Conservation (phyloP, 495 filamentous ascomycete species). For the Annulohypoxylon stygium region DNA sequence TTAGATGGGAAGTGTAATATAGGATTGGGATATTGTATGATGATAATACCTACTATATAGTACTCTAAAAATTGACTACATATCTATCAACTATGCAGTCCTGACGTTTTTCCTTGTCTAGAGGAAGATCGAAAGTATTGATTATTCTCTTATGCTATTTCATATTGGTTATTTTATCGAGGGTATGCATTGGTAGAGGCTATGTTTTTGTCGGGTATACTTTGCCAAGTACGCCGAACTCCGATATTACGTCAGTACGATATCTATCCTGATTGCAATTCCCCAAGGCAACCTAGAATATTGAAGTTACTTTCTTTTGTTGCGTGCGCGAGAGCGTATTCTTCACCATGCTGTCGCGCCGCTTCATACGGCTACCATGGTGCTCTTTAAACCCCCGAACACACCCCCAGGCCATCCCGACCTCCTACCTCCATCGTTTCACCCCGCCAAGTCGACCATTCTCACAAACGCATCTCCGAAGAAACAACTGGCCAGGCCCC, state of each 20-base stretch:
- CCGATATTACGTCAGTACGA: constrained; percentile 5
- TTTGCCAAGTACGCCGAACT: not conserved
- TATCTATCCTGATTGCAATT: not conserved
- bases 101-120: not conserved
- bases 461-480: constrained; percentile 39
- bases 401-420: not conserved
- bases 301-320: not conserved
- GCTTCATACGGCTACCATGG: constrained; percentile 30
- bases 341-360: constrained; percentile 32
- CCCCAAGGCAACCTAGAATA: not conserved
- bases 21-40: not conserved
- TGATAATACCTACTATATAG: not conserved
- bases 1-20: not conserved
- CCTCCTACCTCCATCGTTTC: constrained; percentile 13
- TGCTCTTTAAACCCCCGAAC: constrained; percentile 10
- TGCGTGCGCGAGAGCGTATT: constrained; percentile 1
- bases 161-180: not conserved
- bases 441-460: constrained; percentile 37
- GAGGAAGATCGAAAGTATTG: not conserved
- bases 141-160: not conserved
- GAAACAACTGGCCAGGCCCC: constrained; percentile 43
- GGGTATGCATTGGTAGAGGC: not conserved
- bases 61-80: not conserved
- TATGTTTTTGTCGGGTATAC: not conserved
- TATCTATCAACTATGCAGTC: not conserved